phyloP scores from a whole-genome alignment of 768 basidiomycete genomes.

The Trametes gibbosa region DNA sequence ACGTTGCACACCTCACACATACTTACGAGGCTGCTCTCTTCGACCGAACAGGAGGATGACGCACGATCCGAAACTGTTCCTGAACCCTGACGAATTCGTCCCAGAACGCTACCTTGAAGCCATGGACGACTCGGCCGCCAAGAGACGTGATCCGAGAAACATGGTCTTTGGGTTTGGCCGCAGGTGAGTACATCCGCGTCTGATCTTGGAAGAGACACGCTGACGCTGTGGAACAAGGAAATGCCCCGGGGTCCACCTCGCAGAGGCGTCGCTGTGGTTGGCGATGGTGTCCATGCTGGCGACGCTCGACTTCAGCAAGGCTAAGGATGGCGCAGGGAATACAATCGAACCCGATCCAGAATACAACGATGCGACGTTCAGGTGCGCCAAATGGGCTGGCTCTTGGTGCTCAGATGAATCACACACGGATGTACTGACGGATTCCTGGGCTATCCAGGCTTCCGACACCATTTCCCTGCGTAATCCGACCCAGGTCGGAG shows the following conservation, averaged over 20 bases:
- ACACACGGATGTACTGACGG: too few species aligned
- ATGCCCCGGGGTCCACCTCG: constrained; percentile 25
- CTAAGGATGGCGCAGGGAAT: constrained; percentile 17
- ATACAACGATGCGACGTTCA: neutral
- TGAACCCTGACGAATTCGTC: constrained; percentile 40
- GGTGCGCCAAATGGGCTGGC: neutral
- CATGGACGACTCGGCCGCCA: constrained; percentile 22
- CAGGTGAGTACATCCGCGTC: constrained; percentile 15
- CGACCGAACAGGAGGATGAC: neutral
- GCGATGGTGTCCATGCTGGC: constrained; percentile 20
- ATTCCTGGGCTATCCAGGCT: too few species aligned
- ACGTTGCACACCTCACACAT: too few species aligned
- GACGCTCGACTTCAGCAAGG: constrained; percentile 20
- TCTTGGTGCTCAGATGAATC: neutral
- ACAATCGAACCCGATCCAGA: neutral
- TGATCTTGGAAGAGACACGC: neutral
- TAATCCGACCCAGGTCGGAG: too few species aligned
- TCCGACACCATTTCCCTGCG: too few species aligned
- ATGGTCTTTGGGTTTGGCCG: constrained; percentile 45
- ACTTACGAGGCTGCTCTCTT: too few species aligned
- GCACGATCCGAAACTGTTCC: neutral
- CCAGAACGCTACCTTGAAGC: constrained; percentile 47
- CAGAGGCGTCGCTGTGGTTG: constrained; percentile 19
- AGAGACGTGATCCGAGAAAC: constrained; percentile 35
- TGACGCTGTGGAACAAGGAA: neutral